These are phyloP conservation scores for Yamadazyma spencermartinsiae DNA, from an alignment of 1,139 yeast species.

Conservation along the genomic window DNA sequence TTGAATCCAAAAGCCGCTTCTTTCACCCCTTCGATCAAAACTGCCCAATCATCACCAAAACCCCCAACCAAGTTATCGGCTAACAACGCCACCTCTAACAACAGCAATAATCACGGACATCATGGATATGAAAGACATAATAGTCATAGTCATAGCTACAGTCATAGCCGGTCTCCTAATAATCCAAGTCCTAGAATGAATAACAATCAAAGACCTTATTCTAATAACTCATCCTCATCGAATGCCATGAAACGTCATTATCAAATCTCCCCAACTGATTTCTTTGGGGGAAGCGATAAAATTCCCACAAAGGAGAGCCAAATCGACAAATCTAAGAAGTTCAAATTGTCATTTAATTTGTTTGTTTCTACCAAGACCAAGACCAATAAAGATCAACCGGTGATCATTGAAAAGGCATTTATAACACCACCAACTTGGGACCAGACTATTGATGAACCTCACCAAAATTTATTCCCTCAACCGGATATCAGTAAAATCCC, in stretches of 20 bases:
- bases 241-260: constrained; percentile 34
- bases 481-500: constrained; percentile 16
- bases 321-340: constrained; percentile 33
- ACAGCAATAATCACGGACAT: constrained; percentile 19
- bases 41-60: constrained; percentile 22
- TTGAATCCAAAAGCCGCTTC: constrained; percentile 72
- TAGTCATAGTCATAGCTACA: constrained; percentile 3
- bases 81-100: constrained; percentile 3
- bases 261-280: constrained; percentile 45
- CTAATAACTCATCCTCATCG: constrained; percentile 21
- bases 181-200: constrained; percentile 37
- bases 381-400: constrained; percentile 32
- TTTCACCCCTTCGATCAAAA: constrained; percentile 54
- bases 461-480: constrained; percentile 46
- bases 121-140: constrained; percentile 17
- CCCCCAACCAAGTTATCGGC: constrained; percentile 28
- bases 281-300: constrained; percentile 48
- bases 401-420: constrained; percentile 58
- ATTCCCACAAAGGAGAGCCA: constrained; percentile 50
- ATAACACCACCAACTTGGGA: constrained; percentile 83
- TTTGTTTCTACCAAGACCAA: constrained; percentile 44
- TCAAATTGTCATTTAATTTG: constrained; percentile 57
- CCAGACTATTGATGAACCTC: constrained; percentile 55
- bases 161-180: constrained; percentile 23
- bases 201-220: constrained; percentile 34